A percentile compares a stretch with the other conserved stretches of the same genome.
These are phyloP conservation scores for Sanguinoderma infundibulare DNA, from an alignment of 1,284 basidiomycete genomes.

Conservation along the genomic window DNA sequence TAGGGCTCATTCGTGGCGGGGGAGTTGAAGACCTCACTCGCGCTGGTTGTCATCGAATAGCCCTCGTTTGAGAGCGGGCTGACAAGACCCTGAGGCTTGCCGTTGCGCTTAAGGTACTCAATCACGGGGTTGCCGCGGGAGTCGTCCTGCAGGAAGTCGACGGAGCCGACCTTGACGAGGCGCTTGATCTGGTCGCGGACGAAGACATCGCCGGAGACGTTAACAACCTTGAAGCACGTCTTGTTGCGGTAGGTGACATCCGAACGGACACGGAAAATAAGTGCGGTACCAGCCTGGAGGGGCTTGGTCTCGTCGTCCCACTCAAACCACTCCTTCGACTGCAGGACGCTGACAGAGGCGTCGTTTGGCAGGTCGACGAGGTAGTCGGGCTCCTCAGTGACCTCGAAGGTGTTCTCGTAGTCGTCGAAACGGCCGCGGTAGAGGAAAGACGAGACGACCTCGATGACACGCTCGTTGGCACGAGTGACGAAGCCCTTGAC, in stretches of 20 bases:
- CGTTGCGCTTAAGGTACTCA: constrained; percentile 92
- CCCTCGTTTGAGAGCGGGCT: constrained; percentile 85
- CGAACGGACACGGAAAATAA: constrained; percentile 90
- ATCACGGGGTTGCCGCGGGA: constrained; percentile 93
- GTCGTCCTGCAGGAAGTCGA: constrained; percentile 88
- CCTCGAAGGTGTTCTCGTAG: constrained; percentile 96
- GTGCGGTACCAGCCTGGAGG: constrained; percentile 78
- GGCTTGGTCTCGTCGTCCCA: constrained; percentile 89
- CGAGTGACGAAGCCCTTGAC: constrained; percentile 89
- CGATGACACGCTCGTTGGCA: constrained; percentile 81
- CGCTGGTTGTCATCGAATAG: constrained; percentile 73
- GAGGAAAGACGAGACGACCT: constrained; percentile 94
- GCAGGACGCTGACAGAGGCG: constrained; percentile 87
- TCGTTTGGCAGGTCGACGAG: constrained; percentile 78
- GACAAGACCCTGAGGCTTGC: constrained; percentile 76
- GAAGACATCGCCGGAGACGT: constrained; percentile 86
- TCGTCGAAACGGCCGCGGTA: constrained; percentile 95
- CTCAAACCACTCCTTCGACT: constrained; percentile 98
- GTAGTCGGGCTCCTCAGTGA: constrained; percentile 88
- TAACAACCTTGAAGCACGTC: constrained; percentile 81
- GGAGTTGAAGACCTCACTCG: constrained; percentile 69
- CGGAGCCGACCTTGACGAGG: constrained; percentile 85
- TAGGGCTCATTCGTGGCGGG: constrained; percentile 94
- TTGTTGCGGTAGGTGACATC: constrained; percentile 93
- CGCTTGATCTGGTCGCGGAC: constrained; percentile 86